A percentile compares a stretch with the other conserved stretches of the same genome.
These are phyloP conservation scores for Clonostachys chloroleuca DNA, from an alignment of 2,329 filamentous ascomycete species.

Conservation along the genomic window DNA sequence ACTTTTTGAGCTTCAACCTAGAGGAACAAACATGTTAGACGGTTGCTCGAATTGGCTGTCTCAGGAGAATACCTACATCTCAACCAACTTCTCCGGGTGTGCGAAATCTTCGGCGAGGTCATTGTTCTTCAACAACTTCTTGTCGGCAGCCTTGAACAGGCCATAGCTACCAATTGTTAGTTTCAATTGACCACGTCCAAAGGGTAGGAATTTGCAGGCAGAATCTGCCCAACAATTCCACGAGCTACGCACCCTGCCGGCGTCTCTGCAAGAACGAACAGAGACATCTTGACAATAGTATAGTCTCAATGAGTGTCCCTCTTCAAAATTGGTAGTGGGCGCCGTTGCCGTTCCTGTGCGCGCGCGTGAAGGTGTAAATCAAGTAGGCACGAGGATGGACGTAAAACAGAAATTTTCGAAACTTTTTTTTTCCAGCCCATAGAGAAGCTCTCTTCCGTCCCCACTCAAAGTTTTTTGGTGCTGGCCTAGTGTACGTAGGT, in stretches of 20 bases:
- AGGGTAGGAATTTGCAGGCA: not conserved
- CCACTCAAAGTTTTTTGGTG: no score
- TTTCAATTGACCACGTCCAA: constrained; percentile 1
- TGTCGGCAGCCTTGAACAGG: constrained; percentile 97
- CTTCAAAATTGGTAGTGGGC: no score
- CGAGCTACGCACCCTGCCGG: constrained; percentile 61
- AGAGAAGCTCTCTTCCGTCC: no score
- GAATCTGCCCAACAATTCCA: not conserved
- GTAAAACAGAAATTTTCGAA: no score
- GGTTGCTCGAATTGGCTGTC: constrained; percentile 3
- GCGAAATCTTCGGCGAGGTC: constrained; percentile 71
- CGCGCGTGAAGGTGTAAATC: no score
- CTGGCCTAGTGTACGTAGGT: no score
- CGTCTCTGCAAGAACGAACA: constrained; percentile 92
- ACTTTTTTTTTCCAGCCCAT: no score
- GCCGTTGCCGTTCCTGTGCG: no score
- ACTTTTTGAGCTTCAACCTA: constrained; percentile 93
- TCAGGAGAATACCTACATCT: constrained; percentile 60
- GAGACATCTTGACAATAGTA: constrained; percentile 59
- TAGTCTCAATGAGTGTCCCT: no score
- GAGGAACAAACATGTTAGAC: constrained; percentile 3
- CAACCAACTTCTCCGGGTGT: constrained; percentile 79
- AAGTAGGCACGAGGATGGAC: no score
- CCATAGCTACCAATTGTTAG: constrained; percentile 67
- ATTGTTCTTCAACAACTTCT: constrained; percentile 91